Base-by-base conservation (phyloP, 1,284 basidiomycete genomes). In the Boletus mariae region DNA sequence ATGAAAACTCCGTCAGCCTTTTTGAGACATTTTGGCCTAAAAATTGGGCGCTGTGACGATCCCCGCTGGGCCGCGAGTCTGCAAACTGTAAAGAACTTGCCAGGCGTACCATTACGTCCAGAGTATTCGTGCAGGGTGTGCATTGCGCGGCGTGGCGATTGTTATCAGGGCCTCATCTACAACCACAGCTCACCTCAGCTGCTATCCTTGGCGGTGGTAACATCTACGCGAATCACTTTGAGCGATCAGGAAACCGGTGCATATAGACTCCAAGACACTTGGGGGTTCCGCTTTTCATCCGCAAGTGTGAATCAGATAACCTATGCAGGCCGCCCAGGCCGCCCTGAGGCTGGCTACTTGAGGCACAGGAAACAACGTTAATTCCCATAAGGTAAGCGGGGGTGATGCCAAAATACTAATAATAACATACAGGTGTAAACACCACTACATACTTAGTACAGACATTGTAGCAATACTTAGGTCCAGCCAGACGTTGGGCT, bases 371-470 rank as follows among this genome's bases (percentile, higher is more conserved):
- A 40, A 23, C 32, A 34, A 20, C 17, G 17, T 17, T n/a, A 17
- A 20, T 20, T 40, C 4, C 11, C 20, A 40, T 40, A 40, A 40
- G 17, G 38, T 20, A 40, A 40, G 38, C 12, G n/a, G 25, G 25
- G 15, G 25, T 28, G 45, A 32, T 25, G 38, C 20, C 20, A 47
- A 66, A 63, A 20, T 20, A 20, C 20, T 67, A 67, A n/a, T 26
- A 64, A 62, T 62, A 62, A 66, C 43, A 37, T 37, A 37, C 50
- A 64, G 6, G 2, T 8, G 34, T n/a, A 28, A 25, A 31, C 34
- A 35, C 52, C 53, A 45, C 51, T 41, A 49, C 50, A n/a, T 20
- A 20, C 20, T 20, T 20, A 20, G 20, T 43, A 13, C n/a, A 47
- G 42, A 65, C 51, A 51, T 31, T 13, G 46, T 31, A 51, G 51